Conservation (phyloP, 495 filamentous ascomycete genomes). For the Echria macrotheca region DNA sequence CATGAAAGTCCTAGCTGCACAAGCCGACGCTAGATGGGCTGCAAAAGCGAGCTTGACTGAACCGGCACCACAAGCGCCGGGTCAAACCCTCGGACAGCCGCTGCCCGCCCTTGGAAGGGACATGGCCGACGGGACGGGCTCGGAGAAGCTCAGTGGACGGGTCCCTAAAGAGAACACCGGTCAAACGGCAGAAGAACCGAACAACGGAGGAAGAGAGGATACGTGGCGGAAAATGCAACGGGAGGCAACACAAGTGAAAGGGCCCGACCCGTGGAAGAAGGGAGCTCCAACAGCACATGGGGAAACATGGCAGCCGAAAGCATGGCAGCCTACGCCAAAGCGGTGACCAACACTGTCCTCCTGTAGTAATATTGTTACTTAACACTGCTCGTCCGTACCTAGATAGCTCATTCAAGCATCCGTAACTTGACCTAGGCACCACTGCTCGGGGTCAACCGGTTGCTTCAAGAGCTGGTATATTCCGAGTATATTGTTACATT, state of each 20-base stretch:
- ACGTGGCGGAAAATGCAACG: slow-evolving; percentile 26
- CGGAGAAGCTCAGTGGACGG: neutral
- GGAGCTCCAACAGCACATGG: slow-evolving; percentile 47
- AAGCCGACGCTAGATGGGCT: slow-evolving; percentile 83
- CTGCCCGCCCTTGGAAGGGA: neutral
- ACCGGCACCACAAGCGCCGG: neutral
- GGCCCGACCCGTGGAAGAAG: slow-evolving; percentile 57
- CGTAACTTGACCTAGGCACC: too few species aligned
- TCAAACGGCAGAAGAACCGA: neutral
- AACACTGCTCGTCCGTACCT: too few species aligned
- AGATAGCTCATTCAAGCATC: too few species aligned
- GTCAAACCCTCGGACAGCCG: neutral
- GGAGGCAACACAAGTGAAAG: slow-evolving; percentile 13
- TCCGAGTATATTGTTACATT: slow-evolving; percentile 28
- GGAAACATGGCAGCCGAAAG: slow-evolving; percentile 71
- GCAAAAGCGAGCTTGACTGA: slow-evolving; percentile 52
- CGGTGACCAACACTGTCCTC: too few species aligned
- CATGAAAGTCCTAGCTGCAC: slow-evolving; percentile 67
- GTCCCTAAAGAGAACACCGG: neutral
- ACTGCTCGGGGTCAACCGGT: too few species aligned
- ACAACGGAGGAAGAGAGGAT: slow-evolving; percentile 13
- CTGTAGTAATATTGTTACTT: too few species aligned
- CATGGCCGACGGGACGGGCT: neutral
- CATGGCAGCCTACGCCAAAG: slow-evolving; percentile 75
- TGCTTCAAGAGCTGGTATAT: slow-evolving; percentile 10